These are phyloP conservation scores for Aspergillus coremiiformis DNA, from an alignment of 495 filamentous ascomycete species.

Conservation along the genomic window DNA sequence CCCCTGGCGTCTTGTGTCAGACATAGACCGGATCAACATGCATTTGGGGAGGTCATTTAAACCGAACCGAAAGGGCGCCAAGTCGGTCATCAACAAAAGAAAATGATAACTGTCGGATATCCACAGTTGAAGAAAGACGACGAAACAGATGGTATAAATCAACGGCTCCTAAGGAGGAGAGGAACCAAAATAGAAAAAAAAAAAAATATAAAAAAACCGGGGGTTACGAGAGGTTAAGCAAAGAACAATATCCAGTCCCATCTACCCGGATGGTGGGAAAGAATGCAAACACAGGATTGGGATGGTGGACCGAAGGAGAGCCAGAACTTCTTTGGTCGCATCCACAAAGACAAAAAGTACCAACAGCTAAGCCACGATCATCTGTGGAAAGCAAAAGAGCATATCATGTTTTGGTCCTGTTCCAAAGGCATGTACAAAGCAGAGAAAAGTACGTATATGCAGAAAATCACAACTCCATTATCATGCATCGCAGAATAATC, in stretches of 20 bases:
- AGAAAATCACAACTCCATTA: constrained; percentile 37
- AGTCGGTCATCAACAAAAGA: not conserved
- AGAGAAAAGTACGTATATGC: constrained; percentile 22
- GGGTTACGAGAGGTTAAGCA: not conserved
- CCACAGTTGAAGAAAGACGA: not conserved
- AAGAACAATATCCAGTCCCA: not conserved
- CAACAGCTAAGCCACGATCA: constrained; percentile 10
- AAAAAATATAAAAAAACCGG: not conserved
- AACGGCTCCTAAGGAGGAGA: too few relatives aligned
- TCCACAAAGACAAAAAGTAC: not conserved
- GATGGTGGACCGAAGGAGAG: not conserved
- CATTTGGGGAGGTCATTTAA: not conserved
- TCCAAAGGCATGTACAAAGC: constrained; percentile 33
- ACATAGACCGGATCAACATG: not conserved
- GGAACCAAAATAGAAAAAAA: not conserved
- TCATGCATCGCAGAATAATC: constrained; percentile 40
- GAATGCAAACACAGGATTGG: not conserved
- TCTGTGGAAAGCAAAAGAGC: constrained; percentile 13
- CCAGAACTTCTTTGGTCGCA: not conserved
- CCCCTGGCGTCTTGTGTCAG: constrained; percentile 2
- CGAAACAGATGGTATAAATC: not conserved
- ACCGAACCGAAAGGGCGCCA: not conserved
- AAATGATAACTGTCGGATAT: not conserved
- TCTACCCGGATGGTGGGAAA: not conserved
- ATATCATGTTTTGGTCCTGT: constrained; percentile 22